Conservation (phyloP, 2,329 filamentous ascomycete species). For the Claviceps pusilla region DNA sequence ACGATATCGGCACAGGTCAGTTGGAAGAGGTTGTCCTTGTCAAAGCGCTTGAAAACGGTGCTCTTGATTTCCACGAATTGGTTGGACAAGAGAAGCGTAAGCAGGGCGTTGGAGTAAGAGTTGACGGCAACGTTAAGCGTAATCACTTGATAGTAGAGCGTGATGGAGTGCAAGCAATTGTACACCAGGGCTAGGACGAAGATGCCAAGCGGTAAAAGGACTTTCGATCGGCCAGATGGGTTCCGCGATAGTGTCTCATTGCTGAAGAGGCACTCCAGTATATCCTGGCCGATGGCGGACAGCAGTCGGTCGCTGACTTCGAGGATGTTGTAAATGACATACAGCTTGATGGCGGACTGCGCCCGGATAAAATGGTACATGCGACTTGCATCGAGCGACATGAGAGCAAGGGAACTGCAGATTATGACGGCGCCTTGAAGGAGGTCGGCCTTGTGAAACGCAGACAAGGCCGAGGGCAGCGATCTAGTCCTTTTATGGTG, state of each 20-base stretch:
- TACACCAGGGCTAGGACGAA: conserved; percentile 77
- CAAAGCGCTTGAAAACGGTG: conserved; percentile 96
- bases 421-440: conserved; percentile 82
- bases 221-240: conserved; percentile 75
- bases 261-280: conserved; percentile 90
- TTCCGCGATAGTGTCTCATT: conserved; percentile 82
- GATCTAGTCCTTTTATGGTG: conserved; percentile 66
- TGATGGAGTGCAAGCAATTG: conserved; percentile 73
- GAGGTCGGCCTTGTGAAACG: conserved; percentile 88
- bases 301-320: conserved; percentile 85
- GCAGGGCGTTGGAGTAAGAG: conserved; percentile 88
- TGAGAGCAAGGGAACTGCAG: conserved; percentile 67
- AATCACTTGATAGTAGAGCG: conserved; percentile 93
- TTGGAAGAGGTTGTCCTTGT: conserved; percentile 95
- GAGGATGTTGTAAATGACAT: conserved; percentile 96
- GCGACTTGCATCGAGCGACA: conserved; percentile 83
- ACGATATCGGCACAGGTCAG: conserved; percentile 93
- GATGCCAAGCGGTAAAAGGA: conserved; percentile 78
- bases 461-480: conserved; percentile 66
- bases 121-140: conserved; percentile 97
- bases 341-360: conserved; percentile 93
- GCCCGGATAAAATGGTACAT: conserved; percentile 98
- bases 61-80: conserved; percentile 99
- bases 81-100: conserved; percentile 86
- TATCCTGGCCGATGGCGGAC: conserved; percentile 84